A percentile compares a stretch with the other conserved stretches of the same genome.
These are phyloP conservation scores for Talaromyces sp. DNA, from an alignment of 2,329 filamentous ascomycete genomes.

Conservation along the genomic window DNA sequence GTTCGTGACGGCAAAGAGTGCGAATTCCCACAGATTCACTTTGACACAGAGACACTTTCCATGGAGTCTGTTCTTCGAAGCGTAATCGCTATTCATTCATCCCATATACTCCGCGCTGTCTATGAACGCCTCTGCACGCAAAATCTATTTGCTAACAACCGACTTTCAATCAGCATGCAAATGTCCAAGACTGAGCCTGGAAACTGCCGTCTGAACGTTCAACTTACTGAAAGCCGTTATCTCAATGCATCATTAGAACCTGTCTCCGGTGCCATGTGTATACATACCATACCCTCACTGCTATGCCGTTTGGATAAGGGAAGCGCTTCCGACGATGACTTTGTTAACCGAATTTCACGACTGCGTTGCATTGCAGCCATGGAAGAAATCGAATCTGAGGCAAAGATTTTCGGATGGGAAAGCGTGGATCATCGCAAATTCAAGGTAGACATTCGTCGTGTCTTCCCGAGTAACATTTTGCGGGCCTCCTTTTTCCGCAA, in stretches of 20 bases:
- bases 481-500: slow-evolving; percentile 67
- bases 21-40: slow-evolving; percentile 60
- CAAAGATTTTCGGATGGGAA: slow-evolving; percentile 38
- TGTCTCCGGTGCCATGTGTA: slow-evolving; percentile 69
- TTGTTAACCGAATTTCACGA: slow-evolving; percentile 36
- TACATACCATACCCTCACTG: slow-evolving; percentile 62
- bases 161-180: slow-evolving; percentile 57
- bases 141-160: slow-evolving; percentile 59
- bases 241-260: slow-evolving; percentile 68
- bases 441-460: slow-evolving; percentile 50
- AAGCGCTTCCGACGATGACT: slow-evolving; percentile 54
- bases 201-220: slow-evolving; percentile 65
- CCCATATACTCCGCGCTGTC: slow-evolving; percentile 66
- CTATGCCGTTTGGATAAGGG: slow-evolving; percentile 59
- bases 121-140: slow-evolving; percentile 58
- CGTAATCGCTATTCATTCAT: slow-evolving; percentile 72
- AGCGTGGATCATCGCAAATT: slow-evolving; percentile 34
- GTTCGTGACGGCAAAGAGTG: slow-evolving; percentile 78
- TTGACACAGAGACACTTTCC: slow-evolving; percentile 67
- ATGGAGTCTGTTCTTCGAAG: slow-evolving; percentile 69
- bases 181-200: slow-evolving; percentile 61
- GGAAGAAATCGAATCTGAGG: slow-evolving; percentile 38
- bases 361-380: slow-evolving; percentile 39
- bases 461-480: slow-evolving; percentile 62
- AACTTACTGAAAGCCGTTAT: slow-evolving; percentile 62